phyloP scores from a whole-genome alignment of 2,329 filamentous ascomycete species.

The Podosphaera aphanis region DNA sequence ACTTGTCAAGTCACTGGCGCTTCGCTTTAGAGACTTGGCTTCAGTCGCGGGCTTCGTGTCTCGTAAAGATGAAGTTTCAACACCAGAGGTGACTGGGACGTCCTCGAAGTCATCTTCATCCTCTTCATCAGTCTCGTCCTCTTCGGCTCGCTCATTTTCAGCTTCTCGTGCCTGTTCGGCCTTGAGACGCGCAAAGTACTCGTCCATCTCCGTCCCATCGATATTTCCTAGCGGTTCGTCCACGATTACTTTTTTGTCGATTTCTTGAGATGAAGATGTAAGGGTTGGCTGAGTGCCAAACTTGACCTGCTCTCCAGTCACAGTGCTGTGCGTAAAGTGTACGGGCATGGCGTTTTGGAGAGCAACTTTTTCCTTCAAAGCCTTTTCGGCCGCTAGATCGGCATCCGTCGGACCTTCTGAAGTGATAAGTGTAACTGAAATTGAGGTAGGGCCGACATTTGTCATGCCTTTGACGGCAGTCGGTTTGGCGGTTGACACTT shows the following conservation, averaged over 20 bases:
- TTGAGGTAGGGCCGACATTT: slow-evolving; percentile 42
- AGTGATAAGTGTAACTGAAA: slow-evolving; percentile 45
- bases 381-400: slow-evolving; percentile 39
- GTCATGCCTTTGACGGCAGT: slow-evolving; percentile 47
- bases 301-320: slow-evolving; percentile 37
- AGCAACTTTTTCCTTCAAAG: slow-evolving; percentile 40
- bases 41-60: slow-evolving; percentile 8
- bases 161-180: slow-evolving; percentile 30
- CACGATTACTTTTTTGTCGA: slow-evolving; percentile 24
- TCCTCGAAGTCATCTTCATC: slow-evolving; percentile 27
- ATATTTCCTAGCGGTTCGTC: slow-evolving; percentile 21
- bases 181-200: slow-evolving; percentile 43
- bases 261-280: slow-evolving; percentile 18
- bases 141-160: slow-evolving; percentile 26
- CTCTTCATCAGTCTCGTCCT: slow-evolving; percentile 24
- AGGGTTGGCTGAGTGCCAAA: slow-evolving; percentile 18
- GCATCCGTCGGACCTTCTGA: slow-evolving; percentile 41
- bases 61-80: slow-evolving; percentile 9
- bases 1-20: slow-evolving; percentile 13
- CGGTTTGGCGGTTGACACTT: slow-evolving; percentile 28
- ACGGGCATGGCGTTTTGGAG: slow-evolving; percentile 45
- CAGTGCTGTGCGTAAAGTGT: slow-evolving; percentile 50
- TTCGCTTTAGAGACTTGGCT: slow-evolving; percentile 1
- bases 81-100: slow-evolving; percentile 14
- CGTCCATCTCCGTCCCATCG: slow-evolving; percentile 35